phyloP scores from a whole-genome alignment of 441 rosid genomes.

The Erodium chrysanthum region DNA sequence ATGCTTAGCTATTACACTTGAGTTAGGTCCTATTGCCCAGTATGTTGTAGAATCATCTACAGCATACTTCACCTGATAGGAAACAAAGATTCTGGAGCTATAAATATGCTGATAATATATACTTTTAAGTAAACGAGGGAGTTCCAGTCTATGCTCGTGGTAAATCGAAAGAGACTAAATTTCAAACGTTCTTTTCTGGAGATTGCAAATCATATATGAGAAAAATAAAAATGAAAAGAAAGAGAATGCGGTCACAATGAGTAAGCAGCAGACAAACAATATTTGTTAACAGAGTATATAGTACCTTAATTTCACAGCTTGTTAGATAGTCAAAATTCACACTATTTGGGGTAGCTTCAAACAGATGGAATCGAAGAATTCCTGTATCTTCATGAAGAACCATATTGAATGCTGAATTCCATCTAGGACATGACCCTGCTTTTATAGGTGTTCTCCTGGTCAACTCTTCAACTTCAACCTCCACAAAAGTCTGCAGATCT shows the following conservation, averaged over 20 bases:
- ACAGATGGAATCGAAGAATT: constrained; percentile 57
- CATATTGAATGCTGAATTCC: constrained; percentile 84
- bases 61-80: constrained; percentile 54
- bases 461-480: constrained; percentile 76
- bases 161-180: neutral
- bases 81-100: neutral
- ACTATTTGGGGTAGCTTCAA: constrained; percentile 45
- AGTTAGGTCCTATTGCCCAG: constrained; percentile 83
- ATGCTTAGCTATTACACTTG: constrained; percentile 54
- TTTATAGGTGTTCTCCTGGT: constrained; percentile 59
- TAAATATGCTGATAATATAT: neutral
- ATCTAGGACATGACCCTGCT: constrained; percentile 57
- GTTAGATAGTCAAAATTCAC: constrained; percentile 59
- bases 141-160: neutral
- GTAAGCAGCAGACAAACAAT: neutral
- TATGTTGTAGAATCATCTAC: constrained; percentile 75
- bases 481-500: constrained; percentile 66
- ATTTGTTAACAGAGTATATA: neutral
- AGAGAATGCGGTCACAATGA: neutral
- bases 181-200: neutral
- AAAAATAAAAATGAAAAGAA: neutral
- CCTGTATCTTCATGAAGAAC: constrained; percentile 74
- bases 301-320: constrained; percentile 88
- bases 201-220: neutral
- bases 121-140: neutral